phyloP scores from a whole-genome alignment of 2,329 filamentous ascomycete species.

The Xylaria multiplex region DNA sequence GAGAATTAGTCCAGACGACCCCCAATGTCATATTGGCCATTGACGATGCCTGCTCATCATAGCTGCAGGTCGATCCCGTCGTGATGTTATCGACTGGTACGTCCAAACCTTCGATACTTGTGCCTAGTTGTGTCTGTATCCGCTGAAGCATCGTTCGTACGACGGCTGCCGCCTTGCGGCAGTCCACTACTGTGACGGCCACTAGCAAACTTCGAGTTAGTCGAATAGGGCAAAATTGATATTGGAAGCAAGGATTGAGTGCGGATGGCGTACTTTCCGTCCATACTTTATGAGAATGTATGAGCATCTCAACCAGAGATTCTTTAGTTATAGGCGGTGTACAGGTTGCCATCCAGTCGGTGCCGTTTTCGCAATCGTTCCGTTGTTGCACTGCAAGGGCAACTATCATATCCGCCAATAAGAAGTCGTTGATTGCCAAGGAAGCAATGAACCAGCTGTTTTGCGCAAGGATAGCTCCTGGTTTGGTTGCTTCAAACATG shows the following conservation, averaged over 20 bases:
- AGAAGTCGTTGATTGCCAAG: constrained; percentile 68
- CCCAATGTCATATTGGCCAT: constrained; percentile 40
- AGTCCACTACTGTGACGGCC: constrained; percentile 51
- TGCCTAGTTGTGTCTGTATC: constrained; percentile 47
- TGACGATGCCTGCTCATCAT: constrained; percentile 29
- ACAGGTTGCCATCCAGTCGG: constrained; percentile 51
- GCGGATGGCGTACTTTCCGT: constrained; percentile 35
- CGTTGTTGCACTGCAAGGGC: constrained; percentile 62
- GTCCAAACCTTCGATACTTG: constrained; percentile 22
- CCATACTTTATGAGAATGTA: constrained; percentile 58
- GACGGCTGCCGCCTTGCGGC: constrained; percentile 58
- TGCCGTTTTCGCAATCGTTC: constrained; percentile 49
- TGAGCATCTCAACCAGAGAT: constrained; percentile 55
- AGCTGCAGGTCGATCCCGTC: constrained; percentile 13
- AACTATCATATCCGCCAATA: constrained; percentile 69
- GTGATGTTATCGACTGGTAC: constrained; percentile 10
- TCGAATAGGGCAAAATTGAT: neutral
- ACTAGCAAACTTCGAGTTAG: constrained; percentile 44
- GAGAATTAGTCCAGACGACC: constrained; percentile 5
- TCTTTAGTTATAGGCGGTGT: constrained; percentile 50
- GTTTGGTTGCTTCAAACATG: constrained; percentile 61
- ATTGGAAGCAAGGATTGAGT: neutral
- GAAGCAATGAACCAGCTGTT: constrained; percentile 68
- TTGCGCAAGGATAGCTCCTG: constrained; percentile 62
- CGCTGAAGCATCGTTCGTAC: constrained; percentile 58